These are phyloP conservation scores for Monilinia fructigena DNA, from an alignment of 2,329 filamentous ascomycete genomes.

Conservation along the genomic window DNA sequence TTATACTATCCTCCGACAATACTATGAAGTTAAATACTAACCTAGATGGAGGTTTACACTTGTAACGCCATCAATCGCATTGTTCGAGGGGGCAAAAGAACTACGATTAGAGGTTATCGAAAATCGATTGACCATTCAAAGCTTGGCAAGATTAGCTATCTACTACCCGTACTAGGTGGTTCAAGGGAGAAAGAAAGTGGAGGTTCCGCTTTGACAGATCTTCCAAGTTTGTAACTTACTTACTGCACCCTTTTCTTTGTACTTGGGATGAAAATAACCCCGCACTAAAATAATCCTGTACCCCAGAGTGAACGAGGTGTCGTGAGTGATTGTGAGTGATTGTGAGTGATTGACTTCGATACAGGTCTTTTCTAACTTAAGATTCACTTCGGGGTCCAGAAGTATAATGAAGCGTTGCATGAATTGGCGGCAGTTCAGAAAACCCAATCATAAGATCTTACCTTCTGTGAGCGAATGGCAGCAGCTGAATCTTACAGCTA, in stretches of 20 bases:
- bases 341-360: background rate
- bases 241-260: background rate
- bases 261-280: background rate
- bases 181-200: background rate
- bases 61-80: background rate
- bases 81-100: background rate
- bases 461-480: background rate
- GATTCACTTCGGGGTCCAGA: background rate
- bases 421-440: background rate
- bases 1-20: background rate
- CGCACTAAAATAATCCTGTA: background rate
- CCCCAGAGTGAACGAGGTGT: background rate
- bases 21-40: background rate
- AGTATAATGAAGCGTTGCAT: background rate
- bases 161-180: no score
- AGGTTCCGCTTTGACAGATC: slow-evolving; percentile 16
- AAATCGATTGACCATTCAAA: slow-evolving; percentile 9
- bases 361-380: background rate
- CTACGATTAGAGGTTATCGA: background rate
- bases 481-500: background rate
- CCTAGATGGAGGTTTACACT: background rate
- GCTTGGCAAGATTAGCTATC: background rate
- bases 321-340: background rate
- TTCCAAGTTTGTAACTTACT: background rate
- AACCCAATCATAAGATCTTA: background rate